A percentile compares a stretch with the other conserved stretches of the same genome.
phyloP scores from a whole-genome alignment of 1,139 yeast genomes.

The Diutina neorugosa region DNA sequence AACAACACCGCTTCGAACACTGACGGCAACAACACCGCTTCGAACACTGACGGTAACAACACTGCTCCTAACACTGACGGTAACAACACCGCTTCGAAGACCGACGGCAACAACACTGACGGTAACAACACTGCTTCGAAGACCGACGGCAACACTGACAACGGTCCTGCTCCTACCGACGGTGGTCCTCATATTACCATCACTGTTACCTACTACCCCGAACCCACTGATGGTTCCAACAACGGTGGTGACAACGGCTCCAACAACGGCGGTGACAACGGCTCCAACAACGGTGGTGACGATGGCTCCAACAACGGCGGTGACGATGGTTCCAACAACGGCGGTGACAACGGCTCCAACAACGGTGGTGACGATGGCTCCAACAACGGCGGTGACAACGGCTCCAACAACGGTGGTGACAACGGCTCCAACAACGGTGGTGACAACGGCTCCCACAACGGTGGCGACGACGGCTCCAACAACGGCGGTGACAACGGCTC shows the following conservation, averaged over 20 bases:
- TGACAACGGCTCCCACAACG: not conserved
- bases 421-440: not conserved
- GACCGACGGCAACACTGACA: not conserved
- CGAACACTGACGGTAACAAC: not conserved
- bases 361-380: not conserved
- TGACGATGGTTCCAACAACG: not conserved
- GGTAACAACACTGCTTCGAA: not conserved
- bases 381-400: not conserved
- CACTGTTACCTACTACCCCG: not conserved
- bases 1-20: not conserved
- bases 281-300: not conserved
- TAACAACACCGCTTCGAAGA: not conserved
- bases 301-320: not conserved
- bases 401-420: not conserved
- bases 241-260: not conserved
- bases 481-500: not conserved
- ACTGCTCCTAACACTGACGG: not conserved
- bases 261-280: not conserved
- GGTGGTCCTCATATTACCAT: not conserved
- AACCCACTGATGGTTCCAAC: not conserved
- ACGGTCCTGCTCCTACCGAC: not conserved
- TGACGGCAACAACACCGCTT: not conserved
- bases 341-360: not conserved
- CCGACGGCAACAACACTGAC: not conserved
- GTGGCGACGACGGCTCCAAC: not conserved